Evolutionary conservation across 2,329 filamentous ascomycete genomes (phyloP), one percentile per base, ranked within the genome.

Genomic region (Verruconis gallopava): DNA sequence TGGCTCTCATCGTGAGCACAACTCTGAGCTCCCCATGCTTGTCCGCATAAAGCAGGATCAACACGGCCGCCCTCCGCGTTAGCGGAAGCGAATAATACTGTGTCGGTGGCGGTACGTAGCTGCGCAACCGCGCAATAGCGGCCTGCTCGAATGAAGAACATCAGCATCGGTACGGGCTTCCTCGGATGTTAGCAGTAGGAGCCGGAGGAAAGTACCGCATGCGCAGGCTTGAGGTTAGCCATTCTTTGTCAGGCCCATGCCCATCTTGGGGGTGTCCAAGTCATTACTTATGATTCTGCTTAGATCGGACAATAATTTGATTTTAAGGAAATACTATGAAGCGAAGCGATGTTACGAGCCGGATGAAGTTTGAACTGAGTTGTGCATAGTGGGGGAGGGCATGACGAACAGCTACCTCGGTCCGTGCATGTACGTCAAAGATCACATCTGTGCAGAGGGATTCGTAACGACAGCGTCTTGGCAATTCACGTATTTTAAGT

Each of bases 21-120:
- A 78, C 72, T 47, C 71, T 74, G 45, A 96, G 65, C 50, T 93
- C 82, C 32, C 89, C 89, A 47, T 72, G 68, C 34, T 73, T 72
- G 60, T 95, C 89, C 25, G 86, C 85, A 57, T 91, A 95, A 1
- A 96, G 72, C 40, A 96, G 71, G 38, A 96, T 72, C 42, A 96
- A 65, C 32, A 96, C 89, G 18, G 89, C 88, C 12, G 89, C 89
- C 49, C 86, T 77, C 47, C 84, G 75, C 12, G 64, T 67, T 5
- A 77, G 53, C 1, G 75, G 75, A 33, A 75, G 68, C 38, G 65
- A 62, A 48, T 67, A 61, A 60, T 74, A 79, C 47, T 64, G 66
- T 4, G 73, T 75, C 5, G 71, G 65, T 32, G 72, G 73, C n/a
- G 73, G 64, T 12, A 60, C 57, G 51, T 75, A 79, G 25, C 63